Evolutionary conservation across 148 eudicot species (phyloP), one percentile per base, ranked within the genome.

Genomic region (Gaultheria prostrata): DNA sequence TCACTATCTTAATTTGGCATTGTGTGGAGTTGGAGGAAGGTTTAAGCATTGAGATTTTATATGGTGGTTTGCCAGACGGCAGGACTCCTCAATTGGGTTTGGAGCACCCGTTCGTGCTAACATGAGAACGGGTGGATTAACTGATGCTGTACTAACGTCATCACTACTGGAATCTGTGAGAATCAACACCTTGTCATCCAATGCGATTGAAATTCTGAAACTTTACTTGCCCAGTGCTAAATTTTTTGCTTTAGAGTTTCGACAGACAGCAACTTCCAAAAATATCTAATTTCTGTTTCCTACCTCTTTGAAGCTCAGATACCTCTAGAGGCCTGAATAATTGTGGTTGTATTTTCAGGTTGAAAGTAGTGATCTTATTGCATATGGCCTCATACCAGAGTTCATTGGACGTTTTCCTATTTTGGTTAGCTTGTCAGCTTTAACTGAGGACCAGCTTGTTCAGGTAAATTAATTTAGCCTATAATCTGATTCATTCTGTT

Each of bases 31-130:
- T 69, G 43, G 48, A 39, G 50, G 50, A 70, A 53, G n/a, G 69
- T 73, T 73, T 24, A 43, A 78, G 53, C 56, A n/a, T n/a, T 33
- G 12, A 18, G 12, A 14, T 46, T 67, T 21, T 48, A 20, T 53
- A 21, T 57, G 80, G 45, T 53, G 82, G 35, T 80, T 56, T 81
- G 28, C 67, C 94, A 97, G 99, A 87, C 95, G 95, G 69, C 97
- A 94, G 88, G 99, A 97, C 86, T 94, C 99, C 72, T 97, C 99
- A 18, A 97, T 97, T 77, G 98, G 98, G 76, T 94, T 97, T 86
- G 99, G 99, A 83, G 99, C 99, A 83, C 99, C 99, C 77, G 95
- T 97, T 84, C 99, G 99, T 87, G 98, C 94, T 79, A 91, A 87
- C 88, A 90, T 91, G 94, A 91, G 94, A 87, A 81, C 87, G 65